These are phyloP conservation scores for Pulveroboletus sp. DNA, from an alignment of 768 basidiomycete species.

Conservation along the genomic window DNA sequence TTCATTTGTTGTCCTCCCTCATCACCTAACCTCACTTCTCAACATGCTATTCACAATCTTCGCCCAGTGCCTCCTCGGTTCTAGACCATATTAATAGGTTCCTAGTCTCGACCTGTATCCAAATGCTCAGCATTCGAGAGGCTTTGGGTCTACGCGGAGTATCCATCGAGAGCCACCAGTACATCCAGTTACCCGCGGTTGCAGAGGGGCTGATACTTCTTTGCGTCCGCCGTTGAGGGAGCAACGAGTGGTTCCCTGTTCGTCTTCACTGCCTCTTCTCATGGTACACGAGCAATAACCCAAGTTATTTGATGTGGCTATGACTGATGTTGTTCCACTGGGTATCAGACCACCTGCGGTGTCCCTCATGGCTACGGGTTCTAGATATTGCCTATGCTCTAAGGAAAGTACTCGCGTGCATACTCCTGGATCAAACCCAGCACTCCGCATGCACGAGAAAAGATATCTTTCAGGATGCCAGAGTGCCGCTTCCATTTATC, in stretches of 20 bases:
- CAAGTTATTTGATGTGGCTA: not conserved
- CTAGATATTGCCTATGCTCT: not conserved
- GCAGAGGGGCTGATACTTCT: not conserved
- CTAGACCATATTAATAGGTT: not conserved
- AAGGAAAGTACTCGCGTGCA: not conserved
- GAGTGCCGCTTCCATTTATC: not conserved
- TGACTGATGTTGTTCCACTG: not conserved
- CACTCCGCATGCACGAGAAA: not conserved
- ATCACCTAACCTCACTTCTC: not conserved
- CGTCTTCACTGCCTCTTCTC: slow-evolving; percentile 5
- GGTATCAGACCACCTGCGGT: not conserved
- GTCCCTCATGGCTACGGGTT: too few species aligned
- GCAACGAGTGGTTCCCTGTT: not conserved
- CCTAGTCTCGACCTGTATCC: not conserved
- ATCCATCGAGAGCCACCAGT: not conserved
- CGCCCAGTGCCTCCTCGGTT: not conserved
- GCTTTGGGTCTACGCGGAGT: not conserved
- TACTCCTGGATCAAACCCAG: not conserved
- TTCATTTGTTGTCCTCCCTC: not conserved
- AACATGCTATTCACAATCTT: not conserved
- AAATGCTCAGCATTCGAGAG: not conserved
- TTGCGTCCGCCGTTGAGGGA: not conserved
- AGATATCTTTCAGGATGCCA: not conserved
- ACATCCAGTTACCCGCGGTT: not conserved
- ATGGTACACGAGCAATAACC: not conserved